Base-by-base conservation (phyloP, 768 basidiomycete genomes). In the Pleurotus tuber-regium region DNA sequence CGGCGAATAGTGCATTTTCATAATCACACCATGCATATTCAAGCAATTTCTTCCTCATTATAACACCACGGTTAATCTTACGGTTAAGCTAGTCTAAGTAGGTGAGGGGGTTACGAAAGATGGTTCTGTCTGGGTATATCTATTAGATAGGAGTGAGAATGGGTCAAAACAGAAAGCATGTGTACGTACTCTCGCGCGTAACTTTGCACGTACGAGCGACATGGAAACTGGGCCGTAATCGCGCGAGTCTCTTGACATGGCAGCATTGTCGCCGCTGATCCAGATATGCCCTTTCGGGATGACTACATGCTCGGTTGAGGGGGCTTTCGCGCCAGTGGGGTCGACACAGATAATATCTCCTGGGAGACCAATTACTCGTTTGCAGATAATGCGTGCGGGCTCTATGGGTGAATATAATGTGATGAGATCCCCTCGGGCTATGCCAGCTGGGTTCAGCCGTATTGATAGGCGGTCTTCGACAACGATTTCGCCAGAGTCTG, bases 181-280 rank as follows among this genome's bases (percentile, higher is more conserved):
- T 7, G 21, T 14, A 64, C 77, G 53, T 59, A 91, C 89, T 73
- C 79, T 81, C 2, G 83, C 84, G 49, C 76, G 61, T 21, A 94
- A 64, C 58, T 73, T 84, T 3, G 85, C 87, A 56, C 80, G 74
- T n/a, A 96, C 70, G 7, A 96, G 71, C 3, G 80, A 85, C 57
- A 90, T 79, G 0, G 96, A 84, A 3, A 98, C 86, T 19, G 96
- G 96, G 0, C 96, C 97, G 70, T 97, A 97, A n/a, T 74, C 69
- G 51, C 96, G 78, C 9, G 96, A 98, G 70, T 99, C 96, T 11
- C 84, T 82, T 29, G 93, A 94, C 57, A 74, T 76, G 21, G 80
- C 74, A 36, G 87, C 73, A 62, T 98, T 99, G 70, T 99, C 96
- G 19, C 96, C 97, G 43, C 74, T 79, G 25, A 96, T 74, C 96